phyloP scores from a whole-genome alignment of 306 rosid species.

The Oxytropis ochrocephala region DNA sequence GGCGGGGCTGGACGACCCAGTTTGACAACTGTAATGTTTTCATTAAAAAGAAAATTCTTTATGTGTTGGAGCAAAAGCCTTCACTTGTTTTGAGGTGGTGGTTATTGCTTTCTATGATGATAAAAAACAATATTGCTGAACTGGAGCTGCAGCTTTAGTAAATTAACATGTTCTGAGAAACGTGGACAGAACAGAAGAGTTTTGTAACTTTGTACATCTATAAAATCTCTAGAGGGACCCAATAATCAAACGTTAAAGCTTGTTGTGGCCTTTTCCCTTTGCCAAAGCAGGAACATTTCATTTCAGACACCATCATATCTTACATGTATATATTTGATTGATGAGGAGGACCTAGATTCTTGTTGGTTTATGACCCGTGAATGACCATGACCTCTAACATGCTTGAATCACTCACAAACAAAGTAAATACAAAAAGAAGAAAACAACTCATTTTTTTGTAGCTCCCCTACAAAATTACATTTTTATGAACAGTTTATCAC shows the following conservation, averaged over 20 bases:
- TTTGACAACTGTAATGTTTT: no score
- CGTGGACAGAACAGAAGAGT: not conserved
- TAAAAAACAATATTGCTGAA: not conserved
- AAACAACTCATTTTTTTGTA: conserved; percentile 24
- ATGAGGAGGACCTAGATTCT: conserved; percentile 12
- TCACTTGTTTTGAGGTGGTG: not conserved
- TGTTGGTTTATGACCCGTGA: conserved; percentile 36
- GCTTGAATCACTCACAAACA: conserved; percentile 13
- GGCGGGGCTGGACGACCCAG: no score
- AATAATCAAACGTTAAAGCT: conserved; percentile 23
- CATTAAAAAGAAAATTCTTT: no score
- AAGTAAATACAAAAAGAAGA: conserved; percentile 22
- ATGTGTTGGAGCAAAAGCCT: not conserved
- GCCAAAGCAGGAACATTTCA: conserved; percentile 4
- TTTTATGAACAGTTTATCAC: no score
- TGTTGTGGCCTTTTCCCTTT: conserved; percentile 1
- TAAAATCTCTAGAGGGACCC: conserved; percentile 6
- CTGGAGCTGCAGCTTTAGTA: not conserved
- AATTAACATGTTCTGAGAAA: not conserved
- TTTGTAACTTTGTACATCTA: not conserved
- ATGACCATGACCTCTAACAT: conserved; percentile 27
- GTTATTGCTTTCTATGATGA: not conserved
- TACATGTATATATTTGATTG: conserved; percentile 3
- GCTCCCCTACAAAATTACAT: not conserved
- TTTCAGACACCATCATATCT: not conserved